phyloP scores from a whole-genome alignment of 345 rosid genomes.

The Carallia pectinifolia region DNA sequence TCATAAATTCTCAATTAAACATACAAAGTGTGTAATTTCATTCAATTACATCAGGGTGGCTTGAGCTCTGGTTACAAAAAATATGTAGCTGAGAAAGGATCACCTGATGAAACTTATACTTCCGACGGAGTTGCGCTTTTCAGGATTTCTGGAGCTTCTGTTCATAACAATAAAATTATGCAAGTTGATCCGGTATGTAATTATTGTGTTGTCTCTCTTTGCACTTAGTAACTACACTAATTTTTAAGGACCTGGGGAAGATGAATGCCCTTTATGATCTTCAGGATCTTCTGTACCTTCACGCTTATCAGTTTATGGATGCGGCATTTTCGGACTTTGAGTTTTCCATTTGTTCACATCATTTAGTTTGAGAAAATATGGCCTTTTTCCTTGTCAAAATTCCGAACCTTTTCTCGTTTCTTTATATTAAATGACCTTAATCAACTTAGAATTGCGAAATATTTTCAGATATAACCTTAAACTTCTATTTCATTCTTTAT shows the following conservation, averaged over 20 bases:
- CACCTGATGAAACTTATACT: slow-evolving; percentile 65
- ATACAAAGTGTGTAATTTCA: slow-evolving; percentile 10
- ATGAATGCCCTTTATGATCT: too few relatives aligned
- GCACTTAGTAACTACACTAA: not conserved
- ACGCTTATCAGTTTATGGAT: too few relatives aligned
- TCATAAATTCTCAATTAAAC: slow-evolving; percentile 4
- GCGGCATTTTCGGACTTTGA: too few relatives aligned
- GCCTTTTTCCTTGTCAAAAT: not conserved
- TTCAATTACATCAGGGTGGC: slow-evolving; percentile 69
- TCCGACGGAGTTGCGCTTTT: slow-evolving; percentile 73
- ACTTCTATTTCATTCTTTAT: not conserved
- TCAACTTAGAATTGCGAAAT: not conserved
- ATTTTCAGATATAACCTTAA: not conserved
- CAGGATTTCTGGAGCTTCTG: slow-evolving; percentile 74
- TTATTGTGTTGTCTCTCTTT: slow-evolving; percentile 16
- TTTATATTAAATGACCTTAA: not conserved
- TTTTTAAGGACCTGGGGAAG: not conserved
- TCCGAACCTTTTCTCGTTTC: not conserved
- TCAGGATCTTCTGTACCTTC: too few relatives aligned
- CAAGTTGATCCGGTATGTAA: slow-evolving; percentile 83
- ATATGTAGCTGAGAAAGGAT: slow-evolving; percentile 55
- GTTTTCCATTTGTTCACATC: too few relatives aligned
- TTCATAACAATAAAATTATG: slow-evolving; percentile 66
- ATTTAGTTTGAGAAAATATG: not conserved
- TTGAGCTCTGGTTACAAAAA: slow-evolving; percentile 88